A percentile compares a stretch with the other conserved stretches of the same genome.
Conservation (phyloP, 2,329 filamentous ascomycete genomes). For the Apiospora kogelbergensis region DNA sequence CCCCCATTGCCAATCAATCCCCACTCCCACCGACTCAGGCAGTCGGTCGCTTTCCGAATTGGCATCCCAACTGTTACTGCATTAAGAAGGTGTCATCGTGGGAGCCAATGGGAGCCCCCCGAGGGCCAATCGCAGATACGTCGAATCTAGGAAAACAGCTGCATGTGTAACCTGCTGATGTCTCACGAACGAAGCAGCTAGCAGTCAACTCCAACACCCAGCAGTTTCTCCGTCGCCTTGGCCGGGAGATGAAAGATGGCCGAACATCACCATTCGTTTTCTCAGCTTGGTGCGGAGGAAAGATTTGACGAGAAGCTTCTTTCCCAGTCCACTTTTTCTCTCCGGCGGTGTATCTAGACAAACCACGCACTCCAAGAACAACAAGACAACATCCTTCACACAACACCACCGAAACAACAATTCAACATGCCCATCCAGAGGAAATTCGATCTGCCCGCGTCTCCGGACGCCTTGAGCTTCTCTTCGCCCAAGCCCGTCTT, state of each 20-base stretch:
- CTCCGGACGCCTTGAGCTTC: background rate
- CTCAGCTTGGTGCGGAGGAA: background rate
- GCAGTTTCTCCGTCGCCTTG: background rate
- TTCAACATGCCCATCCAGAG: background rate
- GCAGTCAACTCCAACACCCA: no score
- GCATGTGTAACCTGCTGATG: background rate
- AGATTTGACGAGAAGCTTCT: background rate
- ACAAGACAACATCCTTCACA: background rate
- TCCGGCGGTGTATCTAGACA: background rate
- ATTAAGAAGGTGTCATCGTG: background rate
- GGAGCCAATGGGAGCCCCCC: background rate
- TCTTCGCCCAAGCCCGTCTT: constrained; percentile 21
- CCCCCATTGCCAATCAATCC: background rate
- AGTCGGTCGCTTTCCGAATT: background rate
- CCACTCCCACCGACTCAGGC: background rate
- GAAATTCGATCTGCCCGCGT: background rate
- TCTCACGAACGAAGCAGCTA: background rate
- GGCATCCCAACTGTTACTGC: background rate
- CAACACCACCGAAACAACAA: background rate
- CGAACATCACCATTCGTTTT: background rate
- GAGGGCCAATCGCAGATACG: background rate
- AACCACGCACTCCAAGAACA: no score
- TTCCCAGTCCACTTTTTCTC: background rate
- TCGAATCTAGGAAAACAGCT: background rate
- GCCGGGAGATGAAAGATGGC: background rate